Evolutionary conservation across 371 early-diverging fungal genomes (phyloP).

Genomic region (Dichotomocladium elegans): DNA sequence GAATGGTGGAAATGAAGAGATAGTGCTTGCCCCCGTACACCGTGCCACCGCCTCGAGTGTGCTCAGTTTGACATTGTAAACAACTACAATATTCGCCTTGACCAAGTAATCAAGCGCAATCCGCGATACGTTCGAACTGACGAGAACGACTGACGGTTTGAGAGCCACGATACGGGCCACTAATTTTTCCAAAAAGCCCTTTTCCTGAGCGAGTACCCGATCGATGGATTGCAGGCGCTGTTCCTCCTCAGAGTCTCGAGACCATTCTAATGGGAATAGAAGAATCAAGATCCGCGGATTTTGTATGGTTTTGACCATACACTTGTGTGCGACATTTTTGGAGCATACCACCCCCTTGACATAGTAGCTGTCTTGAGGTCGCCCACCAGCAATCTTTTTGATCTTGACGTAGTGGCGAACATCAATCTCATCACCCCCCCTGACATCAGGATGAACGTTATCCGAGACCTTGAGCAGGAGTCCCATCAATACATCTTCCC

Average conservation of each 20-base stretch:
- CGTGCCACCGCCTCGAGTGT: slow-evolving; percentile 82
- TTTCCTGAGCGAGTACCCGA: slow-evolving; percentile 79
- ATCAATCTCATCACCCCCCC: slow-evolving; percentile 82
- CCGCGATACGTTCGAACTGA: slow-evolving; percentile 80
- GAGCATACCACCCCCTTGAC: slow-evolving; percentile 86
- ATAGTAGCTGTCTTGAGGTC: slow-evolving; percentile 75
- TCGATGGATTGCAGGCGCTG: slow-evolving; percentile 78
- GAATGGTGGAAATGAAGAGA: slow-evolving; percentile 80
- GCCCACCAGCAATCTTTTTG: slow-evolving; percentile 92
- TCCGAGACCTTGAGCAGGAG: slow-evolving; percentile 69
- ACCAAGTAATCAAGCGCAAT: slow-evolving; percentile 83
- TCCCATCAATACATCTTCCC: slow-evolving; percentile 76
- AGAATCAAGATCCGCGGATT: slow-evolving; percentile 84
- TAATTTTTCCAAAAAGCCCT: slow-evolving; percentile 76
- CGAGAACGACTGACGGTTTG: slow-evolving; percentile 80
- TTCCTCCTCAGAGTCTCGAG: slow-evolving; percentile 67
- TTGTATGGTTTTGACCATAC: slow-evolving; percentile 66
- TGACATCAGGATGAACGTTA: slow-evolving; percentile 66
- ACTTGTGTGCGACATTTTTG: slow-evolving; percentile 88
- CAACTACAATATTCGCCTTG: slow-evolving; percentile 74
- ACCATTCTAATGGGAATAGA: slow-evolving; percentile 86
- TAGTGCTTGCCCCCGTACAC: slow-evolving; percentile 82
- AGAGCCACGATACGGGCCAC: slow-evolving; percentile 76
- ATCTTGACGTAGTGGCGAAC: slow-evolving; percentile 89
- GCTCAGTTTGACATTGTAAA: slow-evolving; percentile 80